Evolutionary conservation across 2,329 filamentous ascomycete genomes (phyloP).

Genomic region (Alternaria consortialis): DNA sequence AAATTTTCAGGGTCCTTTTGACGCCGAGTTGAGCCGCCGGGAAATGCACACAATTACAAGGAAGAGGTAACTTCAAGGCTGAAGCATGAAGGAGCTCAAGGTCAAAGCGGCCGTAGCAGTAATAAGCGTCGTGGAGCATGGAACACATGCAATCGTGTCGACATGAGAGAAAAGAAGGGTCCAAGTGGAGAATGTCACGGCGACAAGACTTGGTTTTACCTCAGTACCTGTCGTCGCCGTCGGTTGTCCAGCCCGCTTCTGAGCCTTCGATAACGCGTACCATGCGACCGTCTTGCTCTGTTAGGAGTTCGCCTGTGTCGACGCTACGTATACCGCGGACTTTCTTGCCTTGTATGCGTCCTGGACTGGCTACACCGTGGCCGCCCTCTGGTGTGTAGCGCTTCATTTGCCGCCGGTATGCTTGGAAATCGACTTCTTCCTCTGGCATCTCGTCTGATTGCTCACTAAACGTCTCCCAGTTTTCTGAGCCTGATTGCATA

Average conservation of each 20-base stretch:
- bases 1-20: slow-evolving; percentile 19
- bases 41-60: slow-evolving; percentile 5
- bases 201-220: slow-evolving; percentile 8
- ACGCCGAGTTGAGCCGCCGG: background rate
- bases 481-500: slow-evolving; percentile 83
- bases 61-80: background rate
- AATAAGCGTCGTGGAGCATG: slow-evolving; percentile 7
- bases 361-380: slow-evolving; percentile 42
- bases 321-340: slow-evolving; percentile 57
- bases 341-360: slow-evolving; percentile 48
- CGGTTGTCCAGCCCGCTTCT: slow-evolving; percentile 64
- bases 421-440: slow-evolving; percentile 79
- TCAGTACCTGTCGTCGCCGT: slow-evolving; percentile 51
- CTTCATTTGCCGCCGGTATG: slow-evolving; percentile 75
- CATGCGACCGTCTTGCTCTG: slow-evolving; percentile 54
- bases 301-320: slow-evolving; percentile 51
- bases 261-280: slow-evolving; percentile 59
- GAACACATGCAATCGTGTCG: slow-evolving; percentile 13
- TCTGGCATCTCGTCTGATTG: slow-evolving; percentile 72
- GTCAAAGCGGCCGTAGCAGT: slow-evolving; percentile 9
- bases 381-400: slow-evolving; percentile 59
- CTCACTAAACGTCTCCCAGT: slow-evolving; percentile 97
- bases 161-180: slow-evolving; percentile 9
- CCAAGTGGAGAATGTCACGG: slow-evolving; percentile 7
- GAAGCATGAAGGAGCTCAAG: background rate